Conservation (phyloP, 306 rosid genomes). For the Cercis canadensis region DNA sequence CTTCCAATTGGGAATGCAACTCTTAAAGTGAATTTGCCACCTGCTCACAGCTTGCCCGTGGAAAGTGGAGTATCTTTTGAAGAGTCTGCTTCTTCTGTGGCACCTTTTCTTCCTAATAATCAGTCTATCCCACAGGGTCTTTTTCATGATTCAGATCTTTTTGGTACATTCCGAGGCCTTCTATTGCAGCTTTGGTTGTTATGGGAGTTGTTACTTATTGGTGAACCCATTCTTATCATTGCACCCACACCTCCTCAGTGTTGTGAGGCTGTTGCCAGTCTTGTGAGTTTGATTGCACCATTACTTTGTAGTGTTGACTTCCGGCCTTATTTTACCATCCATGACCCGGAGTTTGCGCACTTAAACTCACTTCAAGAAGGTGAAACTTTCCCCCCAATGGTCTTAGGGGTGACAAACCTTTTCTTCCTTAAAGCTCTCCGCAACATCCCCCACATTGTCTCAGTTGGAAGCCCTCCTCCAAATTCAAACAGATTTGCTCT, state of each 20-base stretch:
- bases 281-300: conserved; percentile 94
- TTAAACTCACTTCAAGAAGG: conserved; percentile 79
- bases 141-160: conserved; percentile 89
- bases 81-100: conserved; percentile 74
- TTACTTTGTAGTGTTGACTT: conserved; percentile 86
- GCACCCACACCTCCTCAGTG: conserved; percentile 97
- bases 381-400: conserved; percentile 73
- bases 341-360: conserved; percentile 75
- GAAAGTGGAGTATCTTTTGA: conserved; percentile 59
- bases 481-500: conserved; percentile 57
- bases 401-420: conserved; percentile 93
- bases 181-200: conserved; percentile 92
- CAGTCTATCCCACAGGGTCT: conserved; percentile 81
- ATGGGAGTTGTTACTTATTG: conserved; percentile 90
- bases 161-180: conserved; percentile 79
- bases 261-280: conserved; percentile 94
- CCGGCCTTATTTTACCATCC: conserved; percentile 95
- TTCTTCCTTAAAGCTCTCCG: conserved; percentile 91
- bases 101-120: conserved; percentile 79
- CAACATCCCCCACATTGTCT: conserved; percentile 73
- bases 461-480: conserved; percentile 88
- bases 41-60: conserved; percentile 72
- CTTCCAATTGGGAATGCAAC: conserved; percentile 92
- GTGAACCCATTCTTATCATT: conserved; percentile 89
- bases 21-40: conserved; percentile 89